phyloP scores from a whole-genome alignment of 306 rosid genomes.

The Echinosophora koreensis region DNA sequence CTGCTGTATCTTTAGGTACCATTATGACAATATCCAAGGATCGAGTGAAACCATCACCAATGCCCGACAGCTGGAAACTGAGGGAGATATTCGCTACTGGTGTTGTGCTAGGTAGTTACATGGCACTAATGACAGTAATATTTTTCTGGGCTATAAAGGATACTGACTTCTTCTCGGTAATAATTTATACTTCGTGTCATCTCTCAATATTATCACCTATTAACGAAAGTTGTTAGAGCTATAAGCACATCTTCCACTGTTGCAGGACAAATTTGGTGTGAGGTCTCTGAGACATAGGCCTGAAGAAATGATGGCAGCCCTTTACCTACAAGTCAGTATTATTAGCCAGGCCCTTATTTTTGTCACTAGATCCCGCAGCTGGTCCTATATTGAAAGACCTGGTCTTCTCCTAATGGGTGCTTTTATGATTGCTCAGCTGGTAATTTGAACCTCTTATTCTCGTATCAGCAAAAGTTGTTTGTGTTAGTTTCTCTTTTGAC shows the following conservation, averaged over 20 bases:
- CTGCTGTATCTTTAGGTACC: conserved; percentile 65
- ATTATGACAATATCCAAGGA: conserved; percentile 99
- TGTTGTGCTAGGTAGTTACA: conserved; percentile 90
- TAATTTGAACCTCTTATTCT: conserved; percentile 50
- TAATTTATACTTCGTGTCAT: conserved; percentile 15
- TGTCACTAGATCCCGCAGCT: conserved; percentile 97
- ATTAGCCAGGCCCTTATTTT: conserved; percentile 96
- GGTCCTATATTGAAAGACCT: conserved; percentile 91
- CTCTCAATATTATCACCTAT: neutral
- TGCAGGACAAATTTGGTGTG: conserved; percentile 73
- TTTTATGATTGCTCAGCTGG: conserved; percentile 90
- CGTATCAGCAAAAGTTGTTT: conserved; percentile 27
- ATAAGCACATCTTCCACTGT: conserved; percentile 18
- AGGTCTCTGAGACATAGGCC: conserved; percentile 42
- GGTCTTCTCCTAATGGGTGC: conserved; percentile 90
- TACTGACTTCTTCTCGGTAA: conserved; percentile 83
- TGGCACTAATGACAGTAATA: conserved; percentile 95
- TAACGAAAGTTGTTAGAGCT: conserved; percentile 13
- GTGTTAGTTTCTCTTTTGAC: conserved; percentile 33
- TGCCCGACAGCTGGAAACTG: conserved; percentile 96
- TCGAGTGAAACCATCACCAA: conserved; percentile 96
- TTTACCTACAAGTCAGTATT: conserved; percentile 98
- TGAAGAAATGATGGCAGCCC: conserved; percentile 91
- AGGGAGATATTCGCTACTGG: conserved; percentile 97
- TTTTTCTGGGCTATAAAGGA: conserved; percentile 86